A percentile compares a stretch with the other conserved stretches of the same genome.
phyloP scores from a whole-genome alignment of 1,139 yeast genomes.

The Yarrowia galli region DNA sequence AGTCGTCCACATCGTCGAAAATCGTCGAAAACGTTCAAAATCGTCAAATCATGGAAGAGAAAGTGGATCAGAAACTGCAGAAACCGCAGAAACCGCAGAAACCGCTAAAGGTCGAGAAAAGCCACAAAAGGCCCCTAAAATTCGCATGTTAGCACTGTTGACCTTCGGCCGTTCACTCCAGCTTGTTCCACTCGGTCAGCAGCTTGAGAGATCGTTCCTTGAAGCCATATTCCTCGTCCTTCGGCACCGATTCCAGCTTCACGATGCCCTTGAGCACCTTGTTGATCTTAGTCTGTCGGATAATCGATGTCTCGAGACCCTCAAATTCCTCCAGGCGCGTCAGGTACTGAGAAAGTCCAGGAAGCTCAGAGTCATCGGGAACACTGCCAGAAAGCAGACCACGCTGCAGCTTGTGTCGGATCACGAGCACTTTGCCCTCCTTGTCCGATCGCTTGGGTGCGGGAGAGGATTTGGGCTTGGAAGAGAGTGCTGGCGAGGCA shows the following conservation, averaged over 20 bases:
- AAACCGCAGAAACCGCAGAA: background rate
- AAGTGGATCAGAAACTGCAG: too few species aligned
- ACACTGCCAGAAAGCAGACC: constrained; percentile 47
- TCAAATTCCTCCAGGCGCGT: constrained; percentile 48
- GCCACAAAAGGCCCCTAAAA: background rate
- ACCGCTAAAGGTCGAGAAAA: background rate
- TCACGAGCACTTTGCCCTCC: constrained; percentile 44
- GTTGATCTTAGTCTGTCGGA: constrained; percentile 51
- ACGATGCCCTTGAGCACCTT: constrained; percentile 49
- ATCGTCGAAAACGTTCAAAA: background rate
- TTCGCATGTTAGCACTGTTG: background rate
- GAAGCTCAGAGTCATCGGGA: constrained; percentile 45
- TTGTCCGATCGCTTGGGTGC: constrained; percentile 44
- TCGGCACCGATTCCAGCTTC: constrained; percentile 45
- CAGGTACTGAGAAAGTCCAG: constrained; percentile 45
- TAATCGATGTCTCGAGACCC: constrained; percentile 50
- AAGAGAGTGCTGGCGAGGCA: constrained; percentile 10
- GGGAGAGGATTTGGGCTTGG: constrained; percentile 43
- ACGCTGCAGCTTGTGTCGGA: constrained; percentile 50
- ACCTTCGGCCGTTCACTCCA: background rate
- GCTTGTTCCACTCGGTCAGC: constrained; percentile 41
- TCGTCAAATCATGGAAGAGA: background rate
- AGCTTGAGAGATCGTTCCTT: constrained; percentile 45
- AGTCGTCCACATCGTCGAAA: background rate
- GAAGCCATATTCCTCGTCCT: constrained; percentile 46